Percentiles rank a stretch among this genome's conserved stretches.
Conservation (phyloP, 805 yeast species). For the Cyberlindnera euphorbiae region DNA sequence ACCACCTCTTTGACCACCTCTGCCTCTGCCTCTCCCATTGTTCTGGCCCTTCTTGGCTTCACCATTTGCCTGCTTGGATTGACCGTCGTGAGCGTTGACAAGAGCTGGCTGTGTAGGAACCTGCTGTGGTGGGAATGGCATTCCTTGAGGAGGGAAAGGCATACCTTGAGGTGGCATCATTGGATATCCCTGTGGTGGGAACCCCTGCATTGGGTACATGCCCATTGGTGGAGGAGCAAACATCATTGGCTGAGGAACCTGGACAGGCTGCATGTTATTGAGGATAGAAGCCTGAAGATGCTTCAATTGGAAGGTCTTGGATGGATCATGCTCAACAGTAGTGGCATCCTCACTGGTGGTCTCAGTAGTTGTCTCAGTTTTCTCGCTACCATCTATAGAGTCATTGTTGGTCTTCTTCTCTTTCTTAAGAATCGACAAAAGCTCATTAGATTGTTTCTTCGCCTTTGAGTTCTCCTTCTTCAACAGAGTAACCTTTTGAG, state of each 20-base stretch:
- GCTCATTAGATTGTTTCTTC: slow-evolving; percentile 34
- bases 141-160: slow-evolving; percentile 22
- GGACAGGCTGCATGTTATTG: slow-evolving; percentile 24
- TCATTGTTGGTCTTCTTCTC: slow-evolving; percentile 5
- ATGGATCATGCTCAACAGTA: slow-evolving; percentile 19
- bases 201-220: slow-evolving; percentile 13
- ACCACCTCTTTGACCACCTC: slow-evolving; percentile 20
- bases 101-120: slow-evolving; percentile 1
- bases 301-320: slow-evolving; percentile 27
- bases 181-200: slow-evolving; percentile 16
- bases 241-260: slow-evolving; percentile 10
- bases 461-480: slow-evolving; percentile 1
- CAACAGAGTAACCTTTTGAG: not conserved
- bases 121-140: slow-evolving; percentile 8
- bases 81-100: not conserved
- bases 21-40: slow-evolving; percentile 21
- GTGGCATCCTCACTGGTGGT: slow-evolving; percentile 9
- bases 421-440: slow-evolving; percentile 40
- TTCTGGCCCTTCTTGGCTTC: not conserved
- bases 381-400: slow-evolving; percentile 21
- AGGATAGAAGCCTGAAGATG: slow-evolving; percentile 14
- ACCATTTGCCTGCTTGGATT: not conserved
- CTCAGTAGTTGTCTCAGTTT: slow-evolving; percentile 16
- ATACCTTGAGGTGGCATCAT: slow-evolving; percentile 11
- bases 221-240: slow-evolving; percentile 12